Evolutionary conservation across 1,139 yeast species (phyloP).

Genomic region (Hyphopichia fennica): DNA sequence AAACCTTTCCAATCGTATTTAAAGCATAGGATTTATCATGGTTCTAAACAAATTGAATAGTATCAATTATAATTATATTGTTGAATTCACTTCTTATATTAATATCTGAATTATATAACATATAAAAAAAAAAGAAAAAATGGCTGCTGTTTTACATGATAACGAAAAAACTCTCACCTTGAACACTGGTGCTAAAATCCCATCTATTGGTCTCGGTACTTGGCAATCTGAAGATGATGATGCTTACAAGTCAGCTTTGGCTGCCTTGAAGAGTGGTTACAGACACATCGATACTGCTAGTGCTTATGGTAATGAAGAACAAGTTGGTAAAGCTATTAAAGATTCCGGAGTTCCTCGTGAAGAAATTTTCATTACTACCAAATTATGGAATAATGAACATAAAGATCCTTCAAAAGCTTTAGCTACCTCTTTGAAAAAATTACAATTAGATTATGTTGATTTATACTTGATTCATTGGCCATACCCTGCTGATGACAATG

Average conservation of each 20-base stretch:
- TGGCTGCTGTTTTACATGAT: conserved; percentile 9
- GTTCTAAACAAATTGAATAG: too few species aligned
- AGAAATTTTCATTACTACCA: conserved; percentile 72
- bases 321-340: conserved; percentile 60
- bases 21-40: too few species aligned
- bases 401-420: conserved; percentile 56
- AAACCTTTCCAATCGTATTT: too few species aligned
- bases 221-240: conserved; percentile 54
- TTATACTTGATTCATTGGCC: conserved; percentile 86
- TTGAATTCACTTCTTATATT: too few species aligned
- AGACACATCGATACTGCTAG: conserved; percentile 77
- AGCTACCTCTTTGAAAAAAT: conserved; percentile 55
- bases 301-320: conserved; percentile 60
- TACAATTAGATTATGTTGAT: conserved; percentile 76
- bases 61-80: too few species aligned
- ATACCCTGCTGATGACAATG: conserved; percentile 43
- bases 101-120: too few species aligned
- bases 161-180: conserved; percentile 36
- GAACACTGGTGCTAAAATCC: conserved; percentile 63
- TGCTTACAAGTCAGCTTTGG: conserved; percentile 54
- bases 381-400: conserved; percentile 68
- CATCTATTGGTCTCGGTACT: conserved; percentile 72
- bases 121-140: conserved; percentile 28
- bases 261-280: conserved; percentile 66
- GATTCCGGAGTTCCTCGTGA: conserved; percentile 65